phyloP scores from a whole-genome alignment of 2,329 filamentous ascomycete genomes.

The Fusarium robinianum region DNA sequence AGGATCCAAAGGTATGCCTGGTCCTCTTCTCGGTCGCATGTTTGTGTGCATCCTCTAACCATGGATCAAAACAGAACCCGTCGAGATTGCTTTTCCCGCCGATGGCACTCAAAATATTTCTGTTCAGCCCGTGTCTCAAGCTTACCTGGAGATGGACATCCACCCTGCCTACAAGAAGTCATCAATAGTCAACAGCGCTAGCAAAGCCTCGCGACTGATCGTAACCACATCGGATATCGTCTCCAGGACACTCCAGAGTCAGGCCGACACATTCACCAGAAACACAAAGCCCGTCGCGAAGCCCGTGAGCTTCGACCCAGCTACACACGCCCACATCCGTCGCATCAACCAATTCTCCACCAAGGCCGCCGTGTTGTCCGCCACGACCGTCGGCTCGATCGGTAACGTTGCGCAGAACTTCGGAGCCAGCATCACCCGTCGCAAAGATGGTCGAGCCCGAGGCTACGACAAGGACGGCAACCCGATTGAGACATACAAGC shows the following conservation, averaged over 20 bases:
- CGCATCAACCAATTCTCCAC: slow-evolving; percentile 87
- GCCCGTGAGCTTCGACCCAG: slow-evolving; percentile 84
- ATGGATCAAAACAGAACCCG: slow-evolving; percentile 61
- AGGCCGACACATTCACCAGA: slow-evolving; percentile 79
- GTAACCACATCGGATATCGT: slow-evolving; percentile 84
- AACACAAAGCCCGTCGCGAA: slow-evolving; percentile 77
- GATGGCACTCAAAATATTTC: slow-evolving; percentile 68
- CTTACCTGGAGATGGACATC: slow-evolving; percentile 75
- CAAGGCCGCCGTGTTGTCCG: slow-evolving; percentile 76
- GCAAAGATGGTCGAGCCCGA: slow-evolving; percentile 57
- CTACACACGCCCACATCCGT: slow-evolving; percentile 82
- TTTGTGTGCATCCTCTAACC: slow-evolving; percentile 6
- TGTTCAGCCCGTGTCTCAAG: slow-evolving; percentile 68
- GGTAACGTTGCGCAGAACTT: slow-evolving; percentile 86
- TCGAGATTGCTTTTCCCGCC: slow-evolving; percentile 74
- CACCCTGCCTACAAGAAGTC: slow-evolving; percentile 94
- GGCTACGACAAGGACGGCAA: slow-evolving; percentile 74
- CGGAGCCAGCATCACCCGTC: slow-evolving; percentile 69
- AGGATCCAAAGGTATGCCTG: slow-evolving; percentile 82
- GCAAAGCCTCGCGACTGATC: slow-evolving; percentile 86
- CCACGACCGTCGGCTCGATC: slow-evolving; percentile 86
- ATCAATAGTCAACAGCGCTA: slow-evolving; percentile 82
- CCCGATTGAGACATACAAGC: slow-evolving; percentile 71
- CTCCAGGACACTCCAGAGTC: slow-evolving; percentile 74
- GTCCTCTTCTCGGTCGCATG: neutral